Evolutionary conservation across 371 early-diverging fungal species (phyloP), one percentile per base, ranked within the genome.

Genomic region (Encephalitozoon cuniculi): DNA sequence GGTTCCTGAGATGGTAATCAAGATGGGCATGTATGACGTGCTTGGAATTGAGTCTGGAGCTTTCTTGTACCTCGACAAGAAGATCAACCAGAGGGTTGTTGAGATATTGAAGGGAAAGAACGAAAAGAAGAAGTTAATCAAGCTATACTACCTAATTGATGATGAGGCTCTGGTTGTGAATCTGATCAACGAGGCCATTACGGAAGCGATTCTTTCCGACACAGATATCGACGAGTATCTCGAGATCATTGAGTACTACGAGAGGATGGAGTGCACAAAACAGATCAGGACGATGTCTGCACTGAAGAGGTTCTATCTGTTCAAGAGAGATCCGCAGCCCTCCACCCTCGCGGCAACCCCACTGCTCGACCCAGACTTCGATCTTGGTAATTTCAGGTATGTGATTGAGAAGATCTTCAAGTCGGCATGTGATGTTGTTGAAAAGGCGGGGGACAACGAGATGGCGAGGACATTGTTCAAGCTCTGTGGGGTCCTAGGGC

Each of bases 1-100:
- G 34, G 71, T 80, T 41, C 66, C 82, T n/a, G 49, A 44, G 41
- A 76, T 64, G 32, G 77, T 82, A 49, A 66, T 80, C 21, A 80
- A 80, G 51, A 75, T 71, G 41, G 76, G 69, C 11, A 11, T 79
- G 26, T 81, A 46, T 53, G 79, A 81, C 64, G 18, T 81, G 12
- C 43, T 81, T 34, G 68, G 71, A 8, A 53, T 44, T 34, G 32
- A 46, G 0, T 32, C 40, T 63, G 44, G 49, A n/a, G 28, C 51
- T 1, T 30, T 49, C 3, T 23, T 49, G n/a, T 73, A 23, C 28
- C 59, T 80, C 30, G 74, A 73, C 54, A 43, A 46, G 21, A 53
- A 75, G 6, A 51, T 80, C 7, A 52, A 49, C 21, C 43, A 54
- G 7, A 43, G 43, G 15, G 71, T 79, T 25, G 44, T 76, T 18